Conservation (phyloP, 164 flowering plant genomes). For the Stephania cephalantha region DNA sequence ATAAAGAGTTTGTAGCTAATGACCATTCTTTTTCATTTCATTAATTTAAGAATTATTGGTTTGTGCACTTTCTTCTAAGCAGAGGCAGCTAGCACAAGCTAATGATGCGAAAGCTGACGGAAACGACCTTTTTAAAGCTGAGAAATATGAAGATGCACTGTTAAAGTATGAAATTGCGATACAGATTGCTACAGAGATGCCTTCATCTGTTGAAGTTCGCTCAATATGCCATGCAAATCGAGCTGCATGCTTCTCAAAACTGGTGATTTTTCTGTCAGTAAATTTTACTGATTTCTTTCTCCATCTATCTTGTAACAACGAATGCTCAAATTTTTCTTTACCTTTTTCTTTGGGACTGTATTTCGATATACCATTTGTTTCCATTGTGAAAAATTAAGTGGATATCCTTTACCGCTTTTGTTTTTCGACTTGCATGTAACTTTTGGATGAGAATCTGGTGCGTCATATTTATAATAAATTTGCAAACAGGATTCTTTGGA, state of each 20-base stretch:
- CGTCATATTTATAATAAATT: too few relatives aligned
- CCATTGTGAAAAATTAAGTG: too few relatives aligned
- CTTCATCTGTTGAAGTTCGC: constrained; percentile 52
- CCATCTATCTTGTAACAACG: too few relatives aligned
- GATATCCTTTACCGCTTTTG: too few relatives aligned
- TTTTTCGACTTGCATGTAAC: too few relatives aligned
- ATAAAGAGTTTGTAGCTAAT: neutral
- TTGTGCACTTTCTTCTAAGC: constrained; percentile 14
- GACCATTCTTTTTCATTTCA: neutral
- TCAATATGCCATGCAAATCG: constrained; percentile 89
- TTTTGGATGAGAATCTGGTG: too few relatives aligned
- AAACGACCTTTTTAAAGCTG: constrained; percentile 54
- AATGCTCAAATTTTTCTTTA: too few relatives aligned
- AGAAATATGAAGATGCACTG: constrained; percentile 76
- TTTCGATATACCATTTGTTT: too few relatives aligned
- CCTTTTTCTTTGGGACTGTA: too few relatives aligned
- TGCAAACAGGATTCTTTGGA: too few relatives aligned
- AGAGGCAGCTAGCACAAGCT: constrained; percentile 60
- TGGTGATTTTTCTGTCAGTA: constrained; percentile 39
- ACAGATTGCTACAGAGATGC: constrained; percentile 43
- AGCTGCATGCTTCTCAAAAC: constrained; percentile 61
- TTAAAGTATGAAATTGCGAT: constrained; percentile 58
- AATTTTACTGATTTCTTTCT: neutral
- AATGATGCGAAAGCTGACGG: constrained; percentile 78
- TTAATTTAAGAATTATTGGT: neutral